Percentiles rank a stretch among this genome's conserved stretches.
These are phyloP conservation scores for Rhododendron kiyosumense DNA, from an alignment of 148 eudicot genomes.

Conservation along the genomic window DNA sequence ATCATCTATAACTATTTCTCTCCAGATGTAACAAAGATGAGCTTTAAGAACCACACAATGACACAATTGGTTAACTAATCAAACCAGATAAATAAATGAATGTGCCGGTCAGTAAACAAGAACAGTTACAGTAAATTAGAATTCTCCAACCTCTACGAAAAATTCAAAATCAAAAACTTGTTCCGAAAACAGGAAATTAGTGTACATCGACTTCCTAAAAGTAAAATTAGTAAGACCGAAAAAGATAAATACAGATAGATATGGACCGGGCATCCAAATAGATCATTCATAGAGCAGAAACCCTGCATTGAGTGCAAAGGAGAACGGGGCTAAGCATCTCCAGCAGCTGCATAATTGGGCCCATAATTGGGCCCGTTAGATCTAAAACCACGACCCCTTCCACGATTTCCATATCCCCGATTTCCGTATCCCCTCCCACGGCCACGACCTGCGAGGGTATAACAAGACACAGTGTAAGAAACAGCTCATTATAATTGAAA, in stretches of 20 bases:
- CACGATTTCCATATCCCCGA: slow-evolving; percentile 45
- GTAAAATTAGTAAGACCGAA: slow-evolving; percentile 28
- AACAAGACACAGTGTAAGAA: background rate
- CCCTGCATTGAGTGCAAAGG: slow-evolving; percentile 16
- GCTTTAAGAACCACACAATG: background rate
- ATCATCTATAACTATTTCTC: too few relatives aligned
- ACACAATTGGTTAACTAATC: background rate
- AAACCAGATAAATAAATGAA: slow-evolving; percentile 19
- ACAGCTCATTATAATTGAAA: background rate
- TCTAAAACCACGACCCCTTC: slow-evolving; percentile 63
- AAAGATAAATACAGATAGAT: slow-evolving; percentile 25
- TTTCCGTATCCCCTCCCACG: slow-evolving; percentile 36
- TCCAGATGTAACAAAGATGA: background rate
- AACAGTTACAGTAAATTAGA: slow-evolving; percentile 28
- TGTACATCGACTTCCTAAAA: slow-evolving; percentile 36
- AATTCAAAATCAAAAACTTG: background rate
- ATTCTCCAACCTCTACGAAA: slow-evolving; percentile 22
- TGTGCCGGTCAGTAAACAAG: slow-evolving; percentile 54
- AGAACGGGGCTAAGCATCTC: slow-evolving; percentile 31
- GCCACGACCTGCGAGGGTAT: slow-evolving; percentile 50
- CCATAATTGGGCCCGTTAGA: slow-evolving; percentile 60
- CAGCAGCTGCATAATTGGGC: slow-evolving; percentile 43
- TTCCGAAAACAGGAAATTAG: slow-evolving; percentile 28
- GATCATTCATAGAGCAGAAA: slow-evolving; percentile 21
- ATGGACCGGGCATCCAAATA: slow-evolving; percentile 46